phyloP scores from a whole-genome alignment of 371 early-diverging fungal species.

The Mortierella sp. region DNA sequence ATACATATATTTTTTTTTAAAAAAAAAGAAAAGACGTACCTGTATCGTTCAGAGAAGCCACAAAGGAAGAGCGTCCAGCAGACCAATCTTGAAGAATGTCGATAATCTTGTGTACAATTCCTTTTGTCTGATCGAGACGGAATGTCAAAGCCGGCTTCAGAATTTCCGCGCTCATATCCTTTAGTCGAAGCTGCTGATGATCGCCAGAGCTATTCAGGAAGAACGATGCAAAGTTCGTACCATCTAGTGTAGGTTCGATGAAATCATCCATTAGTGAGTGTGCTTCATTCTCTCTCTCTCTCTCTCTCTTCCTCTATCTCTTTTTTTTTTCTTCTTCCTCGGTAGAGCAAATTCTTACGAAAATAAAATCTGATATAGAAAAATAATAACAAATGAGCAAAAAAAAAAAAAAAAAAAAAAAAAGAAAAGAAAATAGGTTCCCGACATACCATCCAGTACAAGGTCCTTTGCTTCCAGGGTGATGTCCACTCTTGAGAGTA shows the following conservation, averaged over 20 bases:
- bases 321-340: too few species aligned
- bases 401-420: too few species aligned
- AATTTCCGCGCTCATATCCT: conserved; percentile 18
- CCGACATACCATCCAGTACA: conserved; percentile 29
- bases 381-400: too few species aligned
- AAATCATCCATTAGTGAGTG: background rate
- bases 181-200: conserved; percentile 15
- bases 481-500: conserved; percentile 46
- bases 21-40: conserved; percentile 12
- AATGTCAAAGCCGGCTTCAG: conserved; percentile 31
- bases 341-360: too few species aligned
- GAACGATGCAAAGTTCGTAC: conserved; percentile 36
- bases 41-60: conserved; percentile 23
- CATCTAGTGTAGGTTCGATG: conserved; percentile 10
- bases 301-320: too few species aligned
- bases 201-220: conserved; percentile 22
- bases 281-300: too few species aligned
- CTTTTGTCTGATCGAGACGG: conserved; percentile 40
- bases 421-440: too few species aligned
- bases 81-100: conserved; percentile 40
- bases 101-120: conserved; percentile 34
- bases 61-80: conserved; percentile 33
- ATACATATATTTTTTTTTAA: too few species aligned
- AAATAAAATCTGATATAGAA: too few species aligned
- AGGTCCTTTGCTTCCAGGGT: conserved; percentile 34